Evolutionary conservation across 73 alveolate species (phyloP), one percentile per base, ranked within the genome.

Genomic region (Paramecium sonneborni): DNA sequence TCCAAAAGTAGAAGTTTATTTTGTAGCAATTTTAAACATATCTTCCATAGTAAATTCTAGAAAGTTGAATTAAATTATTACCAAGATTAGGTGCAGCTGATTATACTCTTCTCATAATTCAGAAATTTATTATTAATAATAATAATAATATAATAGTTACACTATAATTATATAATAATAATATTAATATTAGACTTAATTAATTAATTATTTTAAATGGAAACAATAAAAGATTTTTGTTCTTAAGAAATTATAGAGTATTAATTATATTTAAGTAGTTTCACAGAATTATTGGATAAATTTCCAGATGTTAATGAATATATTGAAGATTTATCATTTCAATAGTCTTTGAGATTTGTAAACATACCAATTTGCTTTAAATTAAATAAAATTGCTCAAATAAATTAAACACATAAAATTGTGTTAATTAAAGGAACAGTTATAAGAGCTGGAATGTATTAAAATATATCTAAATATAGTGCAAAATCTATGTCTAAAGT

Each of bases 21-120:
- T 68, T 15, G 91, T 88, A 11, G 93, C 57, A 2, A 88, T 70
- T 18, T 88, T 88, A 52, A 69, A 70, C 93, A 88, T 88, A 35
- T 88, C 91, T 56, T 62, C 76, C 84, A 62, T 62, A 1, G 34
- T 30, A 26, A 62, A 62, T 11, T 62, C 84, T 62, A 26, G 12
- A 32, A 24, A 12, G 10, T 0, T 0, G 6, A n/a, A 62, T 62
- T 62, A 10, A 12, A n/a, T n/a, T 62, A 11, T 52, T 62, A 58
- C 79, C 44, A 26, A 58, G 21, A 58, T 58, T 58, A 1, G 79
- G 79, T 7, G 79, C 79, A 21, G 79, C 43, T 1, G 79, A 58
- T 58, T 58, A 23, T 0, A 58, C 79, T 58, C 79, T 20, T 58
- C 44, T 58, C 79, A 58, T 58, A 26, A 58, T 23, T 48, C 5